Conservation (phyloP, 2,329 filamentous ascomycete species). For the Alternaria sp. region DNA sequence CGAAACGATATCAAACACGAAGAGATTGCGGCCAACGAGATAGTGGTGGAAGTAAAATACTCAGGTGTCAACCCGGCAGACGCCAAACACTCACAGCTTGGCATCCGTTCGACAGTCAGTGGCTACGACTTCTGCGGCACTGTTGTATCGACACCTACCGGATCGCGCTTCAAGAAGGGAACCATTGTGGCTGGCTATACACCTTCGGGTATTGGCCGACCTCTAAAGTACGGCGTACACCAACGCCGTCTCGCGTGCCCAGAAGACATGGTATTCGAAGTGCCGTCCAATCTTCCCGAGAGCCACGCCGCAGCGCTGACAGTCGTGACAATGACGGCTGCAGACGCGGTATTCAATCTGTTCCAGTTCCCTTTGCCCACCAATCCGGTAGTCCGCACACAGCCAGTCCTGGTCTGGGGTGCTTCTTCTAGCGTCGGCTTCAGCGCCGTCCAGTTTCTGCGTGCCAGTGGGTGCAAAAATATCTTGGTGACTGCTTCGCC, state of each 20-base stretch:
- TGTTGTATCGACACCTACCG: neutral
- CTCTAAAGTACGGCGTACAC: slow-evolving; percentile 45
- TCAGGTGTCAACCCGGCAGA: slow-evolving; percentile 13
- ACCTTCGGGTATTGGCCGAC: slow-evolving; percentile 52
- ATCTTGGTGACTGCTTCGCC: slow-evolving; percentile 19
- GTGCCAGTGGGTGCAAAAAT: slow-evolving; percentile 6
- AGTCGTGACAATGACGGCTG: slow-evolving; percentile 61
- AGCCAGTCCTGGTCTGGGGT: slow-evolving; percentile 21
- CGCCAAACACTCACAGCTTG: slow-evolving; percentile 7
- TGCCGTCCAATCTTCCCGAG: slow-evolving; percentile 48
- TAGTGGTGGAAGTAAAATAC: neutral
- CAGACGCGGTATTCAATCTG: slow-evolving; percentile 58
- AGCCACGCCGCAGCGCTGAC: slow-evolving; percentile 58
- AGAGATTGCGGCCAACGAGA: neutral
- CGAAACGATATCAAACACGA: neutral
- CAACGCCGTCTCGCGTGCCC: slow-evolving; percentile 61
- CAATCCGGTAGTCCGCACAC: slow-evolving; percentile 47
- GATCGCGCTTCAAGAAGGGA: slow-evolving; percentile 2
- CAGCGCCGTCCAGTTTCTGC: slow-evolving; percentile 9
- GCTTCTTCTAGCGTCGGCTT: slow-evolving; percentile 15
- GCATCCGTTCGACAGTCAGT: slow-evolving; percentile 6
- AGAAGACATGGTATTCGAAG: slow-evolving; percentile 48
- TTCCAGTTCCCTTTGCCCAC: slow-evolving; percentile 58
- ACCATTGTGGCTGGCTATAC: slow-evolving; percentile 57
- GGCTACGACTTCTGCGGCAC: slow-evolving; percentile 14